Evolutionary conservation across 225 moss, liverwort and hornwort genomes (phyloP), one percentile per base, ranked within the genome.

Genomic region (Polytrichum commune): DNA sequence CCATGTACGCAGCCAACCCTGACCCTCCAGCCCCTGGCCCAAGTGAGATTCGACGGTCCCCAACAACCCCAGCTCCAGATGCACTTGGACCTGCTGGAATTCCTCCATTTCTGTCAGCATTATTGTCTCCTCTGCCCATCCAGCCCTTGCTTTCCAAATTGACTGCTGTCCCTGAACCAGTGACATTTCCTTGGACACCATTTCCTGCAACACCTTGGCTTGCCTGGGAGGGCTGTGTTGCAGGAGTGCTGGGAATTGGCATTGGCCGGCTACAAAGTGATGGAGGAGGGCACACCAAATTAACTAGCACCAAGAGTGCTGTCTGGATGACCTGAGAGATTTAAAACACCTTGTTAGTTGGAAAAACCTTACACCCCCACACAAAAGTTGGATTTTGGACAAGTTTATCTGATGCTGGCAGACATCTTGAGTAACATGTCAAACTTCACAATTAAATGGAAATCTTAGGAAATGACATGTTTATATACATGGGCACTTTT

Each of bases 11-110:
- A 60, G 98, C 98, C 68, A 98, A 85, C 60, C 95, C 98, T 81
- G 98, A 93, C 60, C 98, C 93, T 71, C 98, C 98, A 32, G 91
- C 95, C 70, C 98, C 98, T 76, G 98, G 98, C 46, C 98, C 98
- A 19, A 98, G 77, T 9, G 93, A 95, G 67, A 98, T 95, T 74
- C 98, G 84, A 32, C 98, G 91, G 70, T 98, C 95, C 58, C 98
- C 98, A 25, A 98, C 98, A 27, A 97, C 93, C 35, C 89, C 92
- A 54, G 91, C 83, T 20, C 85, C 83, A 75, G 91, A 83, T 65
- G 88, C 69, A n/a, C 82, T 81, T 74, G 78, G 81, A 54, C 83
- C 88, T 58, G 83, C 84, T 78, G 75, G 75, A 72, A 76, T 71
- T 69, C 76, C 86, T 74, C 94, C 92, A 77, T 84, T 93, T 68